Base-by-base conservation (phyloP, 2,329 filamentous ascomycete species). In the Aspergillus calidoustus region DNA sequence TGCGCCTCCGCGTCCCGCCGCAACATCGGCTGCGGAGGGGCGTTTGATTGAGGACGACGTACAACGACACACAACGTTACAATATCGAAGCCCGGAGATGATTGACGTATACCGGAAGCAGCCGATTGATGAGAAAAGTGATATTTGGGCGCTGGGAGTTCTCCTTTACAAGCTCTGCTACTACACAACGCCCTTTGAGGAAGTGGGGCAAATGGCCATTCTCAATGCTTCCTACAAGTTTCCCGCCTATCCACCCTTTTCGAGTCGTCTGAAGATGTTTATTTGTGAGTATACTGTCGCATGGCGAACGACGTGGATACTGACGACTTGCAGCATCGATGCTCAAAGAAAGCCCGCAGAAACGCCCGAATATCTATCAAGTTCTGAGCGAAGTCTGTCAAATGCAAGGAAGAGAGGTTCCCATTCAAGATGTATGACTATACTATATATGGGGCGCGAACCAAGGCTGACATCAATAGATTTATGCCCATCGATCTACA, bases 81-180 rank as follows among this genome's bases (percentile, higher is more conserved):
- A 99, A 77, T 99, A 99, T 76, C 87, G 95, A 68, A 98, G 94
- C 75, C 95, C 95, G 6, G 95, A 99, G 79, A 99, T 99, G 95
- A 89, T 99, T 63, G 95, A 99, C 73, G 95, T 99, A 25, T 99
- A 97, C 79, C 86, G 93, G 65, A 97, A 96, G 77, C 92, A 93
- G 70, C 93, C 95, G 0, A 97, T 99, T 73, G 92, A 99, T 74
- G 95, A 99, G 80, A 99, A 99, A 81, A 96, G 93, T 53, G 95
- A 99, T 77, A 97, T 99, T 31, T 99, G 93, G 95, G 95, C 95
- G 1, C 80, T 99, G 64, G 95, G 95, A 5, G 95, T 99, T 47
- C 81, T 99, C 61, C 80, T 99, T 58, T 99, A 99, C 83, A 99
- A 99, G 82, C 84, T 99, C 64, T 99, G 95, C 82, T 99, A 98